Evolutionary conservation across 2,329 filamentous ascomycete genomes (phyloP).

Genomic region (Monosporascus cannonballus): DNA sequence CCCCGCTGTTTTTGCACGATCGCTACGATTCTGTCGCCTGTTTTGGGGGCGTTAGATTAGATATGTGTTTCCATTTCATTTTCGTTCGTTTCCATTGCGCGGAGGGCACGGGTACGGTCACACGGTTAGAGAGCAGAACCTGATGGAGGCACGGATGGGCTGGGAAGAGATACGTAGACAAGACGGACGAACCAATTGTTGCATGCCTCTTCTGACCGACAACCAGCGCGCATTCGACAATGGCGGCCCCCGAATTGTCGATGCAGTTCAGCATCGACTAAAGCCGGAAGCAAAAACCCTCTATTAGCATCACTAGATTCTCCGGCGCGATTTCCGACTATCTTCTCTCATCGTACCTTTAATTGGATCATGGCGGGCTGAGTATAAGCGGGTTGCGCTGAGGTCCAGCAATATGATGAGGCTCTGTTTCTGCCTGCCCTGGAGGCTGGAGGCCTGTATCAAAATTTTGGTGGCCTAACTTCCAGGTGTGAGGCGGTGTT

Average conservation of each 20-base stretch:
- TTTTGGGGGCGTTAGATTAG: not conserved
- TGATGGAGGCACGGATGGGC: not conserved
- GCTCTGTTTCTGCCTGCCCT: not conserved
- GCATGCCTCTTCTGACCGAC: constrained; percentile 85
- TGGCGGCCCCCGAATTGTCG: constrained; percentile 96
- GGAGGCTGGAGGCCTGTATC: too few species aligned
- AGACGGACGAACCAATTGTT: constrained; percentile 66
- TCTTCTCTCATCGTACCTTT: constrained; percentile 50
- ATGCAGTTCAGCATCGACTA: constrained; percentile 98
- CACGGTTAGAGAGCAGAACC: not conserved
- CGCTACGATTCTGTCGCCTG: constrained; percentile 93
- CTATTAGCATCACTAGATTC: not conserved
- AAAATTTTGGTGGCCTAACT: too few species aligned
- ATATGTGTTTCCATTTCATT: too few species aligned
- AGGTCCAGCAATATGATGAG: constrained; percentile 1
- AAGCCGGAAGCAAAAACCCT: constrained; percentile 37
- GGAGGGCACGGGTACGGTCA: too few species aligned
- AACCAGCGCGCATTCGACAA: constrained; percentile 94
- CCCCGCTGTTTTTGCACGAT: constrained; percentile 96
- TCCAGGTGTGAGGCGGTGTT: too few species aligned
- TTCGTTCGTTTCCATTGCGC: too few species aligned
- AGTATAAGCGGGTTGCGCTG: constrained; percentile 9
- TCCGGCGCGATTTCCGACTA: not conserved
- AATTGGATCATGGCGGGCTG: constrained; percentile 78
- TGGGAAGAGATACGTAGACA: not conserved